Evolutionary conservation across 2,329 filamentous ascomycete species (phyloP), one percentile per base, ranked within the genome.

Genomic region (Dichotomopilus funicola): DNA sequence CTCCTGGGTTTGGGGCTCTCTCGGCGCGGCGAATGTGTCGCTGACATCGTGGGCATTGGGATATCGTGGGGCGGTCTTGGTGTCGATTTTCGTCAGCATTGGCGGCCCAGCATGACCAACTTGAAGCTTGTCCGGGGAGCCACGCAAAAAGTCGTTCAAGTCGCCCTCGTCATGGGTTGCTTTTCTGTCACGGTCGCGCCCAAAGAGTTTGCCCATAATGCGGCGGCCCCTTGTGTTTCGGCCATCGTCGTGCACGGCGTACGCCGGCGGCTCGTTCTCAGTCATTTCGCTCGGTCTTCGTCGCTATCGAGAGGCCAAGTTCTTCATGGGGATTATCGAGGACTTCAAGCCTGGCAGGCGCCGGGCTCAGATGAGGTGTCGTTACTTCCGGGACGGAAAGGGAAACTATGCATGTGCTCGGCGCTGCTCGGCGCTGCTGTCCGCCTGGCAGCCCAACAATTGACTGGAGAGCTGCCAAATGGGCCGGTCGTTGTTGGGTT

Each of bases 121-220:
- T 59, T 76, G 73, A 54, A 84, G 70, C 57, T 74, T 77, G 67
- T 85, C 81, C 57, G 79, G 71, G 40, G 75, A 72, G 57, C 79
- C 78, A 64, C 75, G 76, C 51, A 86, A 73, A 68, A 86, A 86
- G 60, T 78, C 78, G 64, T 83, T 77, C 59, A 86, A 73, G 49
- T 80, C 76, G 62, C 71, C 70, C 57, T 71, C 67, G 57, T 73
- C 72, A 64, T 59, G 70, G 62, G 63, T 64, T 59, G 63, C 55
- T 66, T 73, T 68, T 61, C 68, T 66, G 63, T 70, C 62, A 35
- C 66, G 66, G 49, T 63, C 61, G 49, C 64, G 68, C 55, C 75
- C 75, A 64, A 84, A 84, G 56, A 86, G 72, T 72, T 82, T 84
- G 61, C 82, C 82, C 77, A 85, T 85, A 47, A 86, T 69, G 58